A percentile compares a stretch with the other conserved stretches of the same genome.
Evolutionary conservation across 345 rosid genomes (phyloP).

Genomic region (Ricinus communis): DNA sequence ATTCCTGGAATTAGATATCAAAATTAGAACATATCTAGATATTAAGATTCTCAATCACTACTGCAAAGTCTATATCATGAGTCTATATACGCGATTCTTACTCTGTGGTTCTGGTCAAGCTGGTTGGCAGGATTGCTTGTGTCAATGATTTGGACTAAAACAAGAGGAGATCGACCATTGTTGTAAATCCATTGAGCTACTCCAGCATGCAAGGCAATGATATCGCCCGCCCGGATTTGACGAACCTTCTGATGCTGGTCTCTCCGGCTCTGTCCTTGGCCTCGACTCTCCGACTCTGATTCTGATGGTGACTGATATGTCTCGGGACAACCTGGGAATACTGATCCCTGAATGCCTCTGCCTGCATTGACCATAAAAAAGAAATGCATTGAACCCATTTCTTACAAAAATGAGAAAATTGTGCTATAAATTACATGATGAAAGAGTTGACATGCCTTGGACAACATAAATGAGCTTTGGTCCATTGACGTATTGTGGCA

Average conservation of each 20-base stretch:
- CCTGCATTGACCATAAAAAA: conserved; percentile 18
- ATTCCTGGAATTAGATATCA: conserved; percentile 27
- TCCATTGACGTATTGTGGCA: conserved; percentile 41
- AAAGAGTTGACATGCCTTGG: conserved; percentile 24
- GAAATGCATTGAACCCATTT: conserved; percentile 15
- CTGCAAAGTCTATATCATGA: background rate
- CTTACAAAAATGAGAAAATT: too few species aligned
- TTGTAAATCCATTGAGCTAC: conserved; percentile 48
- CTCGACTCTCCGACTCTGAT: background rate
- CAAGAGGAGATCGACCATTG: conserved; percentile 35
- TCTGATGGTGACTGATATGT: conserved; percentile 20
- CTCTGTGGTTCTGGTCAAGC: conserved; percentile 46
- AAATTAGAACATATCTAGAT: background rate
- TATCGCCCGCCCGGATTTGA: conserved; percentile 36
- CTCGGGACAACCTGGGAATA: conserved; percentile 43
- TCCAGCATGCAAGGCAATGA: conserved; percentile 46
- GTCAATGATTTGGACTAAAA: conserved; percentile 35
- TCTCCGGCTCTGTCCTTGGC: background rate
- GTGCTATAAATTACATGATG: background rate
- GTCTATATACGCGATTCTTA: conserved; percentile 7
- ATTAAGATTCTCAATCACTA: too few species aligned
- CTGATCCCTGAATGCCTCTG: conserved; percentile 34
- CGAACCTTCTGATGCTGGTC: conserved; percentile 38
- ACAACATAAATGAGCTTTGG: conserved; percentile 43
- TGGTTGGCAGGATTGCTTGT: conserved; percentile 40